Conservation (phyloP, 2,329 filamentous ascomycete species). For the Blastomyces parvus region DNA sequence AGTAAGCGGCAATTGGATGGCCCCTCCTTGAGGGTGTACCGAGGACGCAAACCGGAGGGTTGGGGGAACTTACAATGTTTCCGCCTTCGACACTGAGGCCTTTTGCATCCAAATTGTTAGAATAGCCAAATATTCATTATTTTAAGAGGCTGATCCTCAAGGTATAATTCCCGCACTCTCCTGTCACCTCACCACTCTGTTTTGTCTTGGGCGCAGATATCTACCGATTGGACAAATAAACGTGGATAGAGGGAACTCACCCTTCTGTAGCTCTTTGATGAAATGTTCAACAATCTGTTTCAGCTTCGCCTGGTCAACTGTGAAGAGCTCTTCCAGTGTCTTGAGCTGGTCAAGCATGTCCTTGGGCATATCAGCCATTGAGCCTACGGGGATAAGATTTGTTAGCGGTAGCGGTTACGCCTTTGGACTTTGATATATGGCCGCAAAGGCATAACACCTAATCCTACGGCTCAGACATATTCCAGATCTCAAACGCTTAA, state of each 20-base stretch:
- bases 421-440: not conserved
- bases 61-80: slow-evolving; percentile 63
- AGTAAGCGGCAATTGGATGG: slow-evolving; percentile 2
- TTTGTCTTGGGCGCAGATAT: slow-evolving; percentile 6
- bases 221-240: not conserved
- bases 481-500: not conserved
- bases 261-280: slow-evolving; percentile 75
- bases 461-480: not conserved
- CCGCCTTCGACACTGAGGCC: slow-evolving; percentile 79
- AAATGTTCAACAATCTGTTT: slow-evolving; percentile 90
- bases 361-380: slow-evolving; percentile 82
- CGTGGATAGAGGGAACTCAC: slow-evolving; percentile 37
- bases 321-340: slow-evolving; percentile 73
- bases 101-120: slow-evolving; percentile 25
- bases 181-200: not conserved
- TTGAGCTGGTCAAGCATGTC: slow-evolving; percentile 73
- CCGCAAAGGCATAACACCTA: not conserved
- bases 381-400: slow-evolving; percentile 47
- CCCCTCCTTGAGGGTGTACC: not conserved
- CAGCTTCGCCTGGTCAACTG: slow-evolving; percentile 65
- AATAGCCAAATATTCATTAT: not conserved
- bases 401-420: not conserved
- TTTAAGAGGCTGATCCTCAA: not conserved
- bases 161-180: too few relatives aligned
- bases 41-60: not conserved